These are phyloP conservation scores for Pisolithus microcarpus DNA, from an alignment of 768 basidiomycete species.

Conservation along the genomic window DNA sequence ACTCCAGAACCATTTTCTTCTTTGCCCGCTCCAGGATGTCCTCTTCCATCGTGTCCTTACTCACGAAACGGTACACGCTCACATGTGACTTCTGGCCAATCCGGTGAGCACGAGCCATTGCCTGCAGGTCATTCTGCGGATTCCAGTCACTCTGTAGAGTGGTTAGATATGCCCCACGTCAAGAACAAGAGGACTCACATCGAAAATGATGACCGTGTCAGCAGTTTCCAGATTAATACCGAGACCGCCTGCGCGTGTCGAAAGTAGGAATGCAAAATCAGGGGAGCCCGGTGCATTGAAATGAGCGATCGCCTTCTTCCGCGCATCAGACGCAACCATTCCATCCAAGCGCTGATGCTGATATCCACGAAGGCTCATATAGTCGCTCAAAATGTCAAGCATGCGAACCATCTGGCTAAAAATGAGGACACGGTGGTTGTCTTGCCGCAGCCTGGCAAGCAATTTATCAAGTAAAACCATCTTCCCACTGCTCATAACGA, in stretches of 20 bases:
- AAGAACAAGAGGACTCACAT: constrained; percentile 47
- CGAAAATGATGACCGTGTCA: constrained; percentile 98
- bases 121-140: constrained; percentile 96
- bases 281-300: constrained; percentile 91
- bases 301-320: constrained; percentile 94
- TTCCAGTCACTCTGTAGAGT: constrained; percentile 86
- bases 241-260: constrained; percentile 93
- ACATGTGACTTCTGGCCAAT: constrained; percentile 99
- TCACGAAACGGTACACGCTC: constrained; percentile 96
- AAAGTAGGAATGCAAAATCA: constrained; percentile 95
- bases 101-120: constrained; percentile 98
- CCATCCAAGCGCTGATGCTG: constrained; percentile 93
- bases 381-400: constrained; percentile 97
- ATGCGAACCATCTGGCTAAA: constrained; percentile 99
- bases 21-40: constrained; percentile 96
- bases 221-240: constrained; percentile 99
- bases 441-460: constrained; percentile 78
- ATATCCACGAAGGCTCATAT: constrained; percentile 86
- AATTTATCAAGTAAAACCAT: constrained; percentile 98
- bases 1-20: constrained; percentile 99
- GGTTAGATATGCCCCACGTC: constrained; percentile 6
- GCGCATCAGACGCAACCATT: constrained; percentile 85
- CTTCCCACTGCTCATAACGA: constrained; percentile 98
- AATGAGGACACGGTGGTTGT: constrained; percentile 95
- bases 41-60: constrained; percentile 99